Evolutionary conservation across 108 stramenopile genomes (phyloP), one percentile per base, ranked within the genome.

Genomic region (Pseudonitzschia pungens): DNA sequence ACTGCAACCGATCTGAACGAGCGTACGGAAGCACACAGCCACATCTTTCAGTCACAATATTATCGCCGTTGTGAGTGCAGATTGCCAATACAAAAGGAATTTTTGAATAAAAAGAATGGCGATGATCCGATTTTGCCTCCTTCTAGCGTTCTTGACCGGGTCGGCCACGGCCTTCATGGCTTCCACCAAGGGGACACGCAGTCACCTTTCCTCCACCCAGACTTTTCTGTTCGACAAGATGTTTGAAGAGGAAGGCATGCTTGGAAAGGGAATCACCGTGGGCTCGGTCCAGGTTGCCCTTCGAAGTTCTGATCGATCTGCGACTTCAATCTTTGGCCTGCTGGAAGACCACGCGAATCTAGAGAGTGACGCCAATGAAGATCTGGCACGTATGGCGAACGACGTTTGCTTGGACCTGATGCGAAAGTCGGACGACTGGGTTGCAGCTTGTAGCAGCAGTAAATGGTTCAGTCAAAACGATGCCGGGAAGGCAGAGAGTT

Each of bases 251-350:
- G 80, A 79, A 41, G 92, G 92, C 11, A 81, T 86, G 18, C 77
- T 93, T 29, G 92, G 92, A 15, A 93, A 89, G 75, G 92, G 89
- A 14, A 88, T 93, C 62, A 93, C 92, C 40, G 92, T 93, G 0
- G 92, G 92, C 12, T 90, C 89, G 58, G 74, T 93, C 51, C 89
- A 90, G 74, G 79, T 93, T 6, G 89, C 87, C 29, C 74, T 93
- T 27, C 69, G 26, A 12, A 73, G 74, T 32, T n/a, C 53, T 10
- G 86, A 87, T 42, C 82, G 92, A 54, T 65, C 72, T 0, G 53
- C 24, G 16, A 74, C 70, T 58, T 84, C 82, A 54, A 88, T 92
- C 29, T 87, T 90, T 72, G 86, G 76, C 20, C 55, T 82, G 8
- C 63, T 90, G 21, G 89, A 90, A 73, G 70, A 69, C 20, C 74